Conservation (phyloP, 768 basidiomycete genomes). For the Hemileccinum impolitum region DNA sequence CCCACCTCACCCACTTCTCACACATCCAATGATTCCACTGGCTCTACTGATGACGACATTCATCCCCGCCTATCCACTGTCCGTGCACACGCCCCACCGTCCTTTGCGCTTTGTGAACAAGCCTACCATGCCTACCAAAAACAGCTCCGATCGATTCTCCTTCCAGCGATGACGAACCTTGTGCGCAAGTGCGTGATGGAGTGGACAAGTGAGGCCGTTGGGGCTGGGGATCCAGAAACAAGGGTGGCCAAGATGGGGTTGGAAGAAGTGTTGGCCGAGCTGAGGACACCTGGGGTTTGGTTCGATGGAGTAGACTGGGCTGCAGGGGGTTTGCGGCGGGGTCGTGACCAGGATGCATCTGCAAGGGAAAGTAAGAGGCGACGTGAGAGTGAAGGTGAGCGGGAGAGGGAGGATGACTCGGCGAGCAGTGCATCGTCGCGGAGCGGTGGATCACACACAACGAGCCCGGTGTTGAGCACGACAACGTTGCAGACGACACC, state of each 20-base stretch:
- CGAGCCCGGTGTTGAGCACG: slow-evolving; percentile 72
- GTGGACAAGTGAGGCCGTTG: slow-evolving; percentile 42
- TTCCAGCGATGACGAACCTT: slow-evolving; percentile 66
- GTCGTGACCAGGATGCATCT: slow-evolving; percentile 39
- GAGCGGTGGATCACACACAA: slow-evolving; percentile 53
- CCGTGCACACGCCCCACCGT: slow-evolving; percentile 54
- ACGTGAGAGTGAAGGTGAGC: slow-evolving; percentile 34
- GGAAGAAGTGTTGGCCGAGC: slow-evolving; percentile 56
- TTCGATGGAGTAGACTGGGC: slow-evolving; percentile 71
- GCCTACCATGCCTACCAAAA: slow-evolving; percentile 56
- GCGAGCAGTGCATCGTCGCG: slow-evolving; percentile 45
- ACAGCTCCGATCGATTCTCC: slow-evolving; percentile 56
- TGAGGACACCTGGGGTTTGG: slow-evolving; percentile 63
- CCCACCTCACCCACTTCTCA: slow-evolving; percentile 18
- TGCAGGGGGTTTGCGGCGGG: slow-evolving; percentile 21
- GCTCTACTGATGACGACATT: slow-evolving; percentile 17
- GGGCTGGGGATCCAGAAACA: slow-evolving; percentile 50
- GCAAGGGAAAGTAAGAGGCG: slow-evolving; percentile 12
- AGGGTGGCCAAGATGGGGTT: slow-evolving; percentile 51
- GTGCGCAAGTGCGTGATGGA: slow-evolving; percentile 66
- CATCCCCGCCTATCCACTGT: slow-evolving; percentile 52
- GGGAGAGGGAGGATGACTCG: slow-evolving; percentile 40
- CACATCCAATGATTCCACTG: slow-evolving; percentile 6
- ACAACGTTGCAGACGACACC: slow-evolving; percentile 78
- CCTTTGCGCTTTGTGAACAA: slow-evolving; percentile 60